phyloP scores from a whole-genome alignment of 805 yeast species.

The Kazachstania bromeliacearum region DNA sequence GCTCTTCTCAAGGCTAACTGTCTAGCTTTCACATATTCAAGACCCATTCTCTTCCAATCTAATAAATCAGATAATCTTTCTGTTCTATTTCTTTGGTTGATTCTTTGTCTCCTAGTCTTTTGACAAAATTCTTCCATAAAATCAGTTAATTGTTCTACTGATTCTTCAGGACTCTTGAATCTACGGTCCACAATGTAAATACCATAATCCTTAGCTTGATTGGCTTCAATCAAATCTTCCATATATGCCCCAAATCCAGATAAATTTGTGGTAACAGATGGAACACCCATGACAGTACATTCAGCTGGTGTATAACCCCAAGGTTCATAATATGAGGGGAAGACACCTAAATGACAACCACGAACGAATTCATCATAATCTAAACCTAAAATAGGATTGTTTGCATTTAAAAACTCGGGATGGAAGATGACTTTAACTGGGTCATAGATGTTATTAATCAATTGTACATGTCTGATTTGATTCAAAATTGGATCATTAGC shows the following conservation, averaged over 20 bases:
- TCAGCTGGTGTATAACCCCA: constrained; percentile 99
- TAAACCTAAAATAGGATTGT: constrained; percentile 84
- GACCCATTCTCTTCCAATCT: constrained; percentile 98
- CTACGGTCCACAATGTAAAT: constrained; percentile 95
- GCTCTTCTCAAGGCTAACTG: constrained; percentile 87
- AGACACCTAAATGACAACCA: constrained; percentile 96
- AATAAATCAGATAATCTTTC: constrained; percentile 86
- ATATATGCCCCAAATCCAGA: constrained; percentile 97
- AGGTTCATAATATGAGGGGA: constrained; percentile 97
- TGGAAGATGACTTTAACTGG: constrained; percentile 94
- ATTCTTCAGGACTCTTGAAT: constrained; percentile 83
- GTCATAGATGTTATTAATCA: constrained; percentile 83
- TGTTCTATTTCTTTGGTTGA: constrained; percentile 94
- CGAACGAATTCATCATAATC: constrained; percentile 97
- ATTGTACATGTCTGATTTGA: constrained; percentile 83
- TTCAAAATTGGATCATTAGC: constrained; percentile 81
- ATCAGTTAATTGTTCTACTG: constrained; percentile 80
- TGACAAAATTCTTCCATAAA: constrained; percentile 82
- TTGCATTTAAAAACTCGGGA: constrained; percentile 91
- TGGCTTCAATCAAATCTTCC: constrained; percentile 91
- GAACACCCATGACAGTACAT: constrained; percentile 99
- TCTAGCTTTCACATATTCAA: constrained; percentile 92
- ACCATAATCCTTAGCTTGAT: constrained; percentile 79
- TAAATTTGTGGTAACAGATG: constrained; percentile 89
- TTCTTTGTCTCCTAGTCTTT: constrained; percentile 92